phyloP scores from a whole-genome alignment of 2,329 filamentous ascomycete genomes.

The Myriangium duriaei region DNA sequence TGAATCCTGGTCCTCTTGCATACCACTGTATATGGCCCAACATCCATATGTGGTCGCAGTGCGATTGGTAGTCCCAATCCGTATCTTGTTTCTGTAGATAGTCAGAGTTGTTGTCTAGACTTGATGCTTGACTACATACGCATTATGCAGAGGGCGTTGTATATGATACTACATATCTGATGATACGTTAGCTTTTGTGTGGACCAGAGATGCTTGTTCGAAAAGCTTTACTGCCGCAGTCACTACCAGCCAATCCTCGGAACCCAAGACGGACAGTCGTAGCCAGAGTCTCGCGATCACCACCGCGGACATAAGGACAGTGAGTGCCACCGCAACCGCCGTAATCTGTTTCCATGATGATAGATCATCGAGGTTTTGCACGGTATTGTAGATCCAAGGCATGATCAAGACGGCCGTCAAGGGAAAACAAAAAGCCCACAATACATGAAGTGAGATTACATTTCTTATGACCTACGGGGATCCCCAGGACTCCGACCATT shows the following conservation, averaged over 20 bases:
- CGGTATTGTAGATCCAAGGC: slow-evolving; percentile 2
- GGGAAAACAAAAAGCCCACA: too few species aligned
- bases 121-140: neutral
- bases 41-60: neutral
- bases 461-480: too few species aligned
- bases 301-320: neutral
- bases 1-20: neutral
- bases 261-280: neutral
- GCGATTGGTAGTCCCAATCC: slow-evolving; percentile 1
- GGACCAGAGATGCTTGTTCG: too few species aligned
- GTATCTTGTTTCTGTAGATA: slow-evolving; percentile 2
- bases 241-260: slow-evolving; percentile 4
- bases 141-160: slow-evolving; percentile 4
- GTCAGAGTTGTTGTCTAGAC: neutral
- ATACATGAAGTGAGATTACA: too few species aligned
- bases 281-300: slow-evolving; percentile 2
- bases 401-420: neutral
- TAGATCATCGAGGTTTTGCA: neutral
- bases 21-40: slow-evolving; percentile 5
- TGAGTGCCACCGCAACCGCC: neutral
- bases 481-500: too few species aligned
- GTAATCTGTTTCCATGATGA: slow-evolving; percentile 7
- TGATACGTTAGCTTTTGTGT: neutral
- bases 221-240: neutral
- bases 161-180: slow-evolving; percentile 3